Conservation (phyloP, 108 stramenopile species). For the Cyclotella sp. region DNA sequence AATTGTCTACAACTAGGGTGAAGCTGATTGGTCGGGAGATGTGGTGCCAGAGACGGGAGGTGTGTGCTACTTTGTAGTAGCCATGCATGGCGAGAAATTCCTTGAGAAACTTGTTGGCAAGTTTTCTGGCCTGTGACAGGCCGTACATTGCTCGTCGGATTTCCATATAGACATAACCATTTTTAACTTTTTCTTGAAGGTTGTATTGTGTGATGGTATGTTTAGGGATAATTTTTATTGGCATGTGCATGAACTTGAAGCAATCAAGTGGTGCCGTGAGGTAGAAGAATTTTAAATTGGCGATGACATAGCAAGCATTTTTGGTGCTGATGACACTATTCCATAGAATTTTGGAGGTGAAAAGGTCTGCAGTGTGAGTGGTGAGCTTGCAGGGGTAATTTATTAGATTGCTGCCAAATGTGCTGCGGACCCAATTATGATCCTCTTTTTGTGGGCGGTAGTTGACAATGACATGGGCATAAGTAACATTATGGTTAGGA, state of each 20-base stretch:
- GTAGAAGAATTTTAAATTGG: background rate
- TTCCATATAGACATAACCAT: constrained; percentile 20
- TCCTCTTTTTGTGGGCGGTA: no score
- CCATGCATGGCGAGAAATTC: constrained; percentile 21
- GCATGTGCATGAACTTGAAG: constrained; percentile 55
- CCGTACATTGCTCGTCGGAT: constrained; percentile 13
- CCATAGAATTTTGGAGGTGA: constrained; percentile 44
- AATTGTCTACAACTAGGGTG: constrained; percentile 64
- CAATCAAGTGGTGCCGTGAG: constrained; percentile 12
- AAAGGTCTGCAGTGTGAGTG: constrained; percentile 41
- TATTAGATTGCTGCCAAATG: constrained; percentile 33
- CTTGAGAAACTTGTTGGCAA: constrained; percentile 41
- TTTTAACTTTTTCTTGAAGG: constrained; percentile 1
- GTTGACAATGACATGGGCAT: no score
- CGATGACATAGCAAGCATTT: background rate
- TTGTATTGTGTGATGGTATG: constrained; percentile 43
- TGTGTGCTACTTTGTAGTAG: constrained; percentile 30
- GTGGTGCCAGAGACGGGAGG: constrained; percentile 56
- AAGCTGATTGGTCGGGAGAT: constrained; percentile 26
- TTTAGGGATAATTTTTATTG: constrained; percentile 18
- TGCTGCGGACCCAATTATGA: constrained; percentile 24
- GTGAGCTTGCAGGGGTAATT: constrained; percentile 14
- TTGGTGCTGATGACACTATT: constrained; percentile 35
- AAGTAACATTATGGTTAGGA: no score
- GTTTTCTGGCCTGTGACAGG: constrained; percentile 44